Evolutionary conservation across 1,139 yeast species (phyloP).

Genomic region (Yamadazyma taylorii): DNA sequence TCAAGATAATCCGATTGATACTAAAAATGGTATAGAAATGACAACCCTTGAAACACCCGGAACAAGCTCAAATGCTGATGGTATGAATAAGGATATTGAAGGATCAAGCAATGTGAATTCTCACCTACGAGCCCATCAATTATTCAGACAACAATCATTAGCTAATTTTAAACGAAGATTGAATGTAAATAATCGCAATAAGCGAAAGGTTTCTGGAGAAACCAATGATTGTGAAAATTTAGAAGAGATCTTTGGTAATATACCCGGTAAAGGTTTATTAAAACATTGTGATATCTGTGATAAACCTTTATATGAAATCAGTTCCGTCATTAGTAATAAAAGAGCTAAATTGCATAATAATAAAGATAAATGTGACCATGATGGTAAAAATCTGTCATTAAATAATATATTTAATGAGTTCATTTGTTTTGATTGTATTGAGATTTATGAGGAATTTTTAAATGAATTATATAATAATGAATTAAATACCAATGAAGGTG

Average conservation of each 20-base stretch:
- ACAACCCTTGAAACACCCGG: too few relatives aligned
- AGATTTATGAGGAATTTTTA: conserved; percentile 53
- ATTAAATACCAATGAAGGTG: background rate
- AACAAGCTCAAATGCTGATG: too few relatives aligned
- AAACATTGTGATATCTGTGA: conserved; percentile 68
- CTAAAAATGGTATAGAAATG: too few relatives aligned
- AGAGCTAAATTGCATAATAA: conserved; percentile 15
- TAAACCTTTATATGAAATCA: conserved; percentile 63
- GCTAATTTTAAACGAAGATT: conserved; percentile 39
- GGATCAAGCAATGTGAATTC: background rate
- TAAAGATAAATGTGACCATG: background rate
- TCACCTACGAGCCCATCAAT: background rate
- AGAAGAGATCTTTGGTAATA: conserved; percentile 42
- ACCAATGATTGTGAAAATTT: conserved; percentile 24
- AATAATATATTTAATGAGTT: conserved; percentile 43
- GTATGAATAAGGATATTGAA: too few relatives aligned
- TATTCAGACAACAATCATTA: conserved; percentile 31
- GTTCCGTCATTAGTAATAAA: conserved; percentile 41
- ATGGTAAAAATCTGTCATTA: conserved; percentile 10
- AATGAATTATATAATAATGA: conserved; percentile 26
- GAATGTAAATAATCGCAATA: conserved; percentile 7
- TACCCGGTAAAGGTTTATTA: conserved; percentile 37
- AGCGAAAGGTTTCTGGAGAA: conserved; percentile 16
- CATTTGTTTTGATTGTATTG: conserved; percentile 65
- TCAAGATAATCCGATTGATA: background rate